Evolutionary conservation across 1,284 basidiomycete species (phyloP), one percentile per base, ranked within the genome.

Genomic region (Moesziomyces globuligerus): DNA sequence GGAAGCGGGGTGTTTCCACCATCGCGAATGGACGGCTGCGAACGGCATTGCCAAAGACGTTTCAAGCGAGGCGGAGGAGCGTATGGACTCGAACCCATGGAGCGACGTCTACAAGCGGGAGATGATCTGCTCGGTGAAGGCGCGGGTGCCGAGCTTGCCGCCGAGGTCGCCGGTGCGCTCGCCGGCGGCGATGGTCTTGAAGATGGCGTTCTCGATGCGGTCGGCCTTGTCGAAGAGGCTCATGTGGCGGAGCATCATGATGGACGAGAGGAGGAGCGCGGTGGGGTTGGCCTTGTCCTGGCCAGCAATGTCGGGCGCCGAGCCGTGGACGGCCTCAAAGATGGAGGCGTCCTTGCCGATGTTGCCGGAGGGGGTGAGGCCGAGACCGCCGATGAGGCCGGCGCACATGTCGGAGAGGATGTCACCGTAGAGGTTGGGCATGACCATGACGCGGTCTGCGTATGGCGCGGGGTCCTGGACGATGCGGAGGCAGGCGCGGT

Each of bases 381-480:
- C 96, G 73, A 98, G 88, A 80, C 96, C 96, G 76, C 96, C 96
- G 84, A 98, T 98, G 78, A 99, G 88, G 78, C 95, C 96, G 68
- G 96, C 96, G 75, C 95, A 97, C 91, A 99, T 95, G 85, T 99
- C 95, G 48, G 95, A 98, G 70, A 98, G 86, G 83, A 98, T 98
- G 84, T 97, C 95, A 84, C 92, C 93, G 82, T 92, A 94, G 69
- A 99, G 86, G 87, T 99, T 99, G 72, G 96, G 96, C 95, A 98
- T 98, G 76, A 99, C 96, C 95, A 98, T 98, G 77, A 98, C 96
- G 62, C 93, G 91, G 86, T 98, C 94, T 44, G 92, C 87, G 86
- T 90, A 99, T 10, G 96, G 96, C 73, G 85, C 87, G 32, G 96
- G 96, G 85, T 99, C 94, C 84, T 93, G 91, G 21, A 81, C 79